Percentiles rank a stretch among this genome's conserved stretches.
Conservation (phyloP, 2,329 filamentous ascomycete genomes). For the Fusarium aywerte region DNA sequence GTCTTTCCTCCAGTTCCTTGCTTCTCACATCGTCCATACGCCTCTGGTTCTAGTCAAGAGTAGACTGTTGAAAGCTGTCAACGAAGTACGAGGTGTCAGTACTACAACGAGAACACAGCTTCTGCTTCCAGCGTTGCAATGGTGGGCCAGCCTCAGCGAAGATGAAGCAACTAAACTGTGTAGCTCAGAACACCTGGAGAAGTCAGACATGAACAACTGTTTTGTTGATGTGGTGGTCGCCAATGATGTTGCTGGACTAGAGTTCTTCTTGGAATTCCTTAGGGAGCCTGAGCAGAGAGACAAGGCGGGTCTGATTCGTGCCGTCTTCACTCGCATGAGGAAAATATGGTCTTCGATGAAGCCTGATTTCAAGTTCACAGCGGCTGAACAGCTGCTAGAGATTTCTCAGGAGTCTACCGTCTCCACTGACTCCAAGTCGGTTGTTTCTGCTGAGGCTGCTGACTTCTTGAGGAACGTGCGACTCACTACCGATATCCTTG, state of each 20-base stretch:
- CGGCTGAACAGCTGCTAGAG: conserved; percentile 72
- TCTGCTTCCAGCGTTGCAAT: conserved; percentile 77
- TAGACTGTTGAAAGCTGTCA: conserved; percentile 76
- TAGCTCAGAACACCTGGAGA: conserved; percentile 56
- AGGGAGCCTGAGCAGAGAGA: conserved; percentile 54
- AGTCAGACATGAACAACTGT: conserved; percentile 54
- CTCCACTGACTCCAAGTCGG: conserved; percentile 48
- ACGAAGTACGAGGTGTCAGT: conserved; percentile 77
- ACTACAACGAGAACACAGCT: conserved; percentile 75
- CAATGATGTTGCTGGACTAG: conserved; percentile 63
- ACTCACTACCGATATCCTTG: conserved; percentile 78
- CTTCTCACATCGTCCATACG: conserved; percentile 75
- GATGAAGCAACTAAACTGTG: conserved; percentile 60
- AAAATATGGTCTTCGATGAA: conserved; percentile 80
- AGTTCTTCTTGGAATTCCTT: conserved; percentile 62
- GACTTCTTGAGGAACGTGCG: conserved; percentile 78
- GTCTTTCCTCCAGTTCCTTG: conserved; percentile 76
- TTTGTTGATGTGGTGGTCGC: conserved; percentile 65
- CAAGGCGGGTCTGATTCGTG: conserved; percentile 65
- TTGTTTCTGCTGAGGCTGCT: conserved; percentile 69
- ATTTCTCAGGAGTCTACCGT: conserved; percentile 61
- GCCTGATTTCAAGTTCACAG: conserved; percentile 66
- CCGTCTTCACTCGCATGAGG: conserved; percentile 75
- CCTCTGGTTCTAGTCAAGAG: conserved; percentile 77
- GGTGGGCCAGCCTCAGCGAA: conserved; percentile 70